Base-by-base conservation (phyloP, 129 eudicot species). In the Saposhnikovia divaricata region DNA sequence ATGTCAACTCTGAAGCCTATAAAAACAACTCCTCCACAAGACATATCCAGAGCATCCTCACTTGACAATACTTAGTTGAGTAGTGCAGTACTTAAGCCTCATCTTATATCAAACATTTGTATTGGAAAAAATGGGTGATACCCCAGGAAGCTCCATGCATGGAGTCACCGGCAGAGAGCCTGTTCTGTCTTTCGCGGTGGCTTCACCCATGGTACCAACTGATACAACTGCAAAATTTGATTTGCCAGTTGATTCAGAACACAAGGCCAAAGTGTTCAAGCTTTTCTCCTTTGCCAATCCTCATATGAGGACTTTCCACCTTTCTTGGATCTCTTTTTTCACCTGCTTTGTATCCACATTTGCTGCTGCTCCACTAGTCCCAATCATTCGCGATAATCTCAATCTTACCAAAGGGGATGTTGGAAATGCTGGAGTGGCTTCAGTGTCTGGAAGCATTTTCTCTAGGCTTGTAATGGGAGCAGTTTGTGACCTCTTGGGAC, bases 151-250 rank as follows among this genome's bases (percentile, higher is more conserved):
- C 65, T 76, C 79, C 3, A 76, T 76, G 79, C 79, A 76, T 48
- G 79, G 79, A 48, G 79, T 76, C 25, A 76, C 79, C 2, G 79
- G 79, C 27, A 47, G 79, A 48, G 65, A 50, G 79, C 77, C 77
- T 9, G 77, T 73, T 73, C 55, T 73, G 51, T 6, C 77, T n/a
- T 73, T 73, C 9, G 77, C 55, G 0, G 77, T 73, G 37, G 37
- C 39, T n/a, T 73, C 77, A 23, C 77, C 77, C 6, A 43, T 73
- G 34, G 77, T n/a, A 21, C 51, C 50, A 0, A 73, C 77, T 23
- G 77, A 73, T 43, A 42, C 50, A 1, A 43, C 77, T 4, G 77
- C 77, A 21, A 42, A 73, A 42, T 73, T 73, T 11, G 77, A 73
- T 43, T 5, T 73, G 28, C 77, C 77, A 40, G 77, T 73, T 9